Evolutionary conservation across 345 rosid species (phyloP).

Genomic region (Streptanthus diversifolius): DNA sequence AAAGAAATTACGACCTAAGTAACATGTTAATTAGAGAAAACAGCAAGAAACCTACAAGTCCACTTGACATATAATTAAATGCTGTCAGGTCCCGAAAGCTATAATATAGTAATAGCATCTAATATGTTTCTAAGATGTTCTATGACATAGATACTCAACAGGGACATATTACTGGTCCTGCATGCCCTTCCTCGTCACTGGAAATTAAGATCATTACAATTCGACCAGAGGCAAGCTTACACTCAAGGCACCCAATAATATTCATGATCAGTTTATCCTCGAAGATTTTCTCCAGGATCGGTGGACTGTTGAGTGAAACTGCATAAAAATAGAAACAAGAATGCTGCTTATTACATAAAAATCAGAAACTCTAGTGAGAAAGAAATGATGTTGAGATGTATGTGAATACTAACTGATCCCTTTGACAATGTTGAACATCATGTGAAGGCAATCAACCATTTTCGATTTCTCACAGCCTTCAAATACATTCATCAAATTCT

Average conservation of each 20-base stretch:
- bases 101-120: background rate
- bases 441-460: constrained; percentile 60
- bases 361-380: constrained; percentile 16
- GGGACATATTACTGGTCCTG: background rate
- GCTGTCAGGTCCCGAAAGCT: background rate
- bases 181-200: background rate
- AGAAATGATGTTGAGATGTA: constrained; percentile 7
- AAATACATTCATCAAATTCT: constrained; percentile 68
- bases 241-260: constrained; percentile 84
- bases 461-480: constrained; percentile 66
- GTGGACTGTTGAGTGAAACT: constrained; percentile 81
- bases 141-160: constrained; percentile 2
- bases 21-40: constrained; percentile 7
- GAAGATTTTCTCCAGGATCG: constrained; percentile 72
- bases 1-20: constrained; percentile 4
- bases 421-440: constrained; percentile 77
- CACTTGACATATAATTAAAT: background rate
- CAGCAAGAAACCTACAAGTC: background rate
- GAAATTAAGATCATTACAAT: constrained; percentile 3
- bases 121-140: background rate
- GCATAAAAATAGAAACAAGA: constrained; percentile 35
- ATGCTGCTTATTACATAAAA: constrained; percentile 4
- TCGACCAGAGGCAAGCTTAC: constrained; percentile 46
- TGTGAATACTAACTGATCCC: constrained; percentile 63
- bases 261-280: constrained; percentile 88